Percentiles rank a stretch among this genome's conserved stretches.
phyloP scores from a whole-genome alignment of 2,329 filamentous ascomycete species.

The Colletotrichum gigasporum region DNA sequence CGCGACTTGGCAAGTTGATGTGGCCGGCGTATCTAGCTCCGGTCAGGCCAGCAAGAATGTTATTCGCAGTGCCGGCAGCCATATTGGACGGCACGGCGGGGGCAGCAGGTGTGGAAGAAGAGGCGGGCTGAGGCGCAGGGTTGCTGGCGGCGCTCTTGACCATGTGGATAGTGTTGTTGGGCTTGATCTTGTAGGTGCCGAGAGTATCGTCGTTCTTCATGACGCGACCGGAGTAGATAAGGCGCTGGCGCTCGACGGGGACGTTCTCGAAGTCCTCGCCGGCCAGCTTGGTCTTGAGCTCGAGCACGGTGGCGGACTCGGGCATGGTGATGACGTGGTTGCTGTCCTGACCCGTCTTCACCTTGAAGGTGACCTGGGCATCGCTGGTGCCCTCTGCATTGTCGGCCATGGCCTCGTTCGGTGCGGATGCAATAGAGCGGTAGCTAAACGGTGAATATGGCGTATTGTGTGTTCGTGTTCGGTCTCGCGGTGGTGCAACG shows the following conservation, averaged over 20 bases:
- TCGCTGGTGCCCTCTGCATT: conserved; percentile 69
- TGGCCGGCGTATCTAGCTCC: conserved; percentile 94
- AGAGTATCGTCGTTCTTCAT: conserved; percentile 94
- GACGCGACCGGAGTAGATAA: conserved; percentile 97
- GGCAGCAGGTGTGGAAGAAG: conserved; percentile 56
- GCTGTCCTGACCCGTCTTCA: conserved; percentile 94
- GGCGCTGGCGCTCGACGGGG: conserved; percentile 85
- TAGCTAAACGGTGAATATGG: background rate
- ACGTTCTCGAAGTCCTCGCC: conserved; percentile 85
- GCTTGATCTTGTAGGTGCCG: conserved; percentile 91
- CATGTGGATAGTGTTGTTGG: conserved; percentile 93
- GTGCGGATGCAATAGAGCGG: background rate
- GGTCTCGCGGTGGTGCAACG: conserved; percentile 4
- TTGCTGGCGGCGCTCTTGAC: conserved; percentile 97
- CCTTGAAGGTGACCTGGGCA: conserved; percentile 89
- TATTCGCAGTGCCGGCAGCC: conserved; percentile 84
- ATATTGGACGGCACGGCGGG: conserved; percentile 79
- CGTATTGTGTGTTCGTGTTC: background rate
- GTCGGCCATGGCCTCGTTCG: conserved; percentile 67
- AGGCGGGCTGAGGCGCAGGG: conserved; percentile 53
- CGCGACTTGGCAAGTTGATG: conserved; percentile 84
- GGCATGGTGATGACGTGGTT: conserved; percentile 86
- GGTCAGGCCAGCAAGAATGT: conserved; percentile 89
- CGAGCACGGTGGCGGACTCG: conserved; percentile 78
- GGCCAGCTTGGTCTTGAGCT: conserved; percentile 90